Conservation (phyloP, 2,329 filamentous ascomycete genomes). For the Westerdykella aurantiaca region DNA sequence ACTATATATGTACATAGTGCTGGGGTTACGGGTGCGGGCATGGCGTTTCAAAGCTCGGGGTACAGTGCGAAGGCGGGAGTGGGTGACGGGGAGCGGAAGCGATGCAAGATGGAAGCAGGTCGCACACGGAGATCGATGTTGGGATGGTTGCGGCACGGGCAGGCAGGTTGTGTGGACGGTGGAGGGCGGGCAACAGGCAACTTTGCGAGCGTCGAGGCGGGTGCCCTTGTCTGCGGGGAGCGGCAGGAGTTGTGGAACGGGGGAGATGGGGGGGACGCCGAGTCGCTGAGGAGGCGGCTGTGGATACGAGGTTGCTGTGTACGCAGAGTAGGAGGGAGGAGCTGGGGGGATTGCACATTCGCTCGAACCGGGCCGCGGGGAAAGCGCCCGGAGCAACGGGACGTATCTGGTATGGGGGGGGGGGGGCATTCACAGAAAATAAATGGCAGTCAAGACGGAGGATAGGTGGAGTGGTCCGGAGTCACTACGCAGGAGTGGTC, state of each 20-base stretch:
- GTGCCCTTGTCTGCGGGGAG: constrained; percentile 25
- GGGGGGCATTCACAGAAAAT: background rate
- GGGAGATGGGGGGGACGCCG: constrained; percentile 6
- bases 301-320: background rate
- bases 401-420: too few relatives aligned
- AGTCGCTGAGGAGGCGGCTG: background rate
- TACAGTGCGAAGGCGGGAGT: constrained; percentile 18
- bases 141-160: constrained; percentile 29
- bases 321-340: background rate
- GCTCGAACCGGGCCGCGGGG: constrained; percentile 16
- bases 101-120: constrained; percentile 33
- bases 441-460: constrained; percentile 16
- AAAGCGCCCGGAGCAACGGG: constrained; percentile 19
- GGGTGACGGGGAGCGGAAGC: constrained; percentile 30
- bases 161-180: constrained; percentile 8
- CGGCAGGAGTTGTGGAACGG: constrained; percentile 33
- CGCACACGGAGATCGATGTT: constrained; percentile 29
- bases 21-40: constrained; percentile 22
- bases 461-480: background rate
- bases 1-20: constrained; percentile 1
- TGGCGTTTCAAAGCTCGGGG: constrained; percentile 28
- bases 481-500: too few relatives aligned
- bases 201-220: constrained; percentile 4
- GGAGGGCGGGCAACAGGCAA: too few relatives aligned
- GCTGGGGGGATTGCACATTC: background rate